Evolutionary conservation across 2,329 filamentous ascomycete genomes (phyloP), one percentile per base, ranked within the genome.

Genomic region (Orbilia brochopaga): DNA sequence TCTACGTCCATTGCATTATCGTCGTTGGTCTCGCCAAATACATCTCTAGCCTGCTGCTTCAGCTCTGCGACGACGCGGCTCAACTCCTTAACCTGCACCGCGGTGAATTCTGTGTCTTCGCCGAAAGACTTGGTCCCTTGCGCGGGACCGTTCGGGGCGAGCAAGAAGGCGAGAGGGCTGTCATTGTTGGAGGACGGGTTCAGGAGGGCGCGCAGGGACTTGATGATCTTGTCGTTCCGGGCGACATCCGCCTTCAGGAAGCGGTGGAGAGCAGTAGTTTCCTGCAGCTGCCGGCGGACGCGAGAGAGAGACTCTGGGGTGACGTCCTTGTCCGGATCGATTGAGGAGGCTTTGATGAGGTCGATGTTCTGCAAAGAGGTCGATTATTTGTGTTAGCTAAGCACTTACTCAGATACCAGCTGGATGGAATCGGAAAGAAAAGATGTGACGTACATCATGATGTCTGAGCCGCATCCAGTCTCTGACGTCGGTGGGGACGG

Each of bases 391-490:
- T 30, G 10, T 53, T 52, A 27, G 73, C 72, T 3, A 15, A 4
- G 15, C 15, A 42, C n/a, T n/a, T n/a, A n/a, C n/a, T 42, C 2
- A 13, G 15, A 56, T 15, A 42, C 4, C 2, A 19, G 19, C 4
- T 21, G 19, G 24, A 56, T 42, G 76, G 76, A 17, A 42, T 56
- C 27, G 82, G 83, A 32, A 32, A 3, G 27, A 32, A 8, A 3
- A 8, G 27, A 8, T 8, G 27, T 32, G 13, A 58, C 78, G 30
- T 78, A 87, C 90, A 79, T 92, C 87, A 81, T 99, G 97, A 82
- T 97, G 93, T 53, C 86, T 85, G 74, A 99, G 82, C 59, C 89
- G 83, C 74, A 97, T 88, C 86, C 90, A 97, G 66, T 86, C 85
- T 76, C 90, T 81, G 52, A 88, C 82, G 73, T 93, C 90, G 27